phyloP scores from a whole-genome alignment of 139 green algal species.

The Eudorina sp. region DNA sequence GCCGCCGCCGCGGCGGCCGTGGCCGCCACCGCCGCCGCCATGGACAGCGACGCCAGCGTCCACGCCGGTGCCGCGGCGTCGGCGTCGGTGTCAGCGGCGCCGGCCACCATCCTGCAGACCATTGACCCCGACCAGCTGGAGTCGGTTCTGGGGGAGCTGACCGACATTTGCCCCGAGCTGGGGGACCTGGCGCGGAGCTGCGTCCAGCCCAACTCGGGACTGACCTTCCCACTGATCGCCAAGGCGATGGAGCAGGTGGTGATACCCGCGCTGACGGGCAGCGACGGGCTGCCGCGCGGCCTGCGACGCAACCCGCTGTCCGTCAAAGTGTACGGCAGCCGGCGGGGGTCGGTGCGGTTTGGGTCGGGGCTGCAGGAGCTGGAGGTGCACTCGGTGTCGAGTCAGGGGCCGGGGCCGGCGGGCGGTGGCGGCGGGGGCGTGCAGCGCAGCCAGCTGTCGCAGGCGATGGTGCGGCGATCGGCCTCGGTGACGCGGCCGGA shows the following conservation, averaged over 20 bases:
- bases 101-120: neutral
- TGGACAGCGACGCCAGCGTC: neutral
- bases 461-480: neutral
- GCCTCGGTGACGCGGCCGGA: neutral
- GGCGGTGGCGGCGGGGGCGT: neutral
- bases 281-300: neutral
- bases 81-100: neutral
- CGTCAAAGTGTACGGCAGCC: neutral
- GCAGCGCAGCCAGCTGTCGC: neutral
- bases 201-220: neutral
- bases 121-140: conserved; percentile 9
- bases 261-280: neutral
- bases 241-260: neutral
- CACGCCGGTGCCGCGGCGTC: neutral
- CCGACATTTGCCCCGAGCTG: conserved; percentile 4
- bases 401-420: neutral
- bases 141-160: neutral
- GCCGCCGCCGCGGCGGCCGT: neutral
- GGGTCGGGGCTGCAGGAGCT: neutral
- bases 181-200: neutral
- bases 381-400: conserved; percentile 1
- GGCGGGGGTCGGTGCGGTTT: neutral
- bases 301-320: neutral
- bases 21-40: neutral
- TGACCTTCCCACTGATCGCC: neutral